Percentiles rank a stretch among this genome's conserved stretches.
Conservation (phyloP, 495 filamentous ascomycete species). For the Hypoxylon lenormandii region DNA sequence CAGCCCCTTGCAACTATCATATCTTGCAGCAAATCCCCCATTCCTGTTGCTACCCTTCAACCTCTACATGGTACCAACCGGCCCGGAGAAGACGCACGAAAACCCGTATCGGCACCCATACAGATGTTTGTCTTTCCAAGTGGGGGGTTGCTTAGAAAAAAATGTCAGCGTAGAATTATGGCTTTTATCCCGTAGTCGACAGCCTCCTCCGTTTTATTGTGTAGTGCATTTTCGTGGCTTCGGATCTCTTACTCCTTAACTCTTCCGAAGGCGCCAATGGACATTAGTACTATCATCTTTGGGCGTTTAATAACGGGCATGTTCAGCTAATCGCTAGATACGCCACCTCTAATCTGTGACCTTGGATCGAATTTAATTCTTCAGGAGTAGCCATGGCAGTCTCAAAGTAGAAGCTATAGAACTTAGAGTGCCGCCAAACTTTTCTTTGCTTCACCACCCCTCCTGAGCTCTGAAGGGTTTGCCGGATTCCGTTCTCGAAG, state of each 20-base stretch:
- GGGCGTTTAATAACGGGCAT: constrained; percentile 10
- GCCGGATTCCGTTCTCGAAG: background rate
- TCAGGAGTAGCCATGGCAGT: constrained; percentile 33
- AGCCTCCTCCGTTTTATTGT: constrained; percentile 26
- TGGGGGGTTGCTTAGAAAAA: constrained; percentile 25
- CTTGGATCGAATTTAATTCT: constrained; percentile 11
- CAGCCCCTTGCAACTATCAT: constrained; percentile 27
- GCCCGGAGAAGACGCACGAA: constrained; percentile 16
- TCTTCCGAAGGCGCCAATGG: constrained; percentile 10
- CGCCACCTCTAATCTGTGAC: constrained; percentile 36
- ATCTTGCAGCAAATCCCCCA: constrained; percentile 26
- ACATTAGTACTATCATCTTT: constrained; percentile 21
- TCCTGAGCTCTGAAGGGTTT: background rate
- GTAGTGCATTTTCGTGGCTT: constrained; percentile 29
- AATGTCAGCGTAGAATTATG: background rate
- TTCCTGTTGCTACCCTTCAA: constrained; percentile 36
- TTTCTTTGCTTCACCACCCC: background rate
- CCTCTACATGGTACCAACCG: constrained; percentile 7
- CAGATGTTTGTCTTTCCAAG: constrained; percentile 20
- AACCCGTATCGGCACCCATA: constrained; percentile 34
- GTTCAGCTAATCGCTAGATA: constrained; percentile 20
- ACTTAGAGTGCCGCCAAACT: constrained; percentile 21
- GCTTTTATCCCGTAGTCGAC: constrained; percentile 13
- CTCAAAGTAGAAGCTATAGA: constrained; percentile 27
- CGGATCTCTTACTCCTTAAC: constrained; percentile 24